Percentiles rank a stretch among this genome's conserved stretches.
phyloP scores from a whole-genome alignment of 768 basidiomycete species.

The Macrolepiota fuliginosa region DNA sequence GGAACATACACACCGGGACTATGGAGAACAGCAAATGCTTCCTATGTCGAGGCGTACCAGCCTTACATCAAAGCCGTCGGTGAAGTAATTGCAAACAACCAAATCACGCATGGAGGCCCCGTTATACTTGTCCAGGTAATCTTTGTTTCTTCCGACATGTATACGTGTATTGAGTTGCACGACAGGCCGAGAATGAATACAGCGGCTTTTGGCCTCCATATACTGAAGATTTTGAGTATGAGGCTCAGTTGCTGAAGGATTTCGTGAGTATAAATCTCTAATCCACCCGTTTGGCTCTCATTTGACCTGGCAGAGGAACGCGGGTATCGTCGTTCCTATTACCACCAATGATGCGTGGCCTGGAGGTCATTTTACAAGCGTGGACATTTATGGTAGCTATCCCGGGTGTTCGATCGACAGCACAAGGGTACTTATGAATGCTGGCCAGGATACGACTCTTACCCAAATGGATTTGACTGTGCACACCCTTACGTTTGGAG shows the following conservation, averaged over 20 bases:
- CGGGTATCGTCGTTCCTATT: constrained; percentile 45
- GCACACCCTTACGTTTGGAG: constrained; percentile 44
- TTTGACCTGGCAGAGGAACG: background rate
- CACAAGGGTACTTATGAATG: background rate
- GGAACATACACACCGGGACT: constrained; percentile 47
- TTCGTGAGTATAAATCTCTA: constrained; percentile 23
- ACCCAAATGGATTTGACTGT: constrained; percentile 57
- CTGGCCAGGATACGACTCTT: constrained; percentile 35
- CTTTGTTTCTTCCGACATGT: background rate
- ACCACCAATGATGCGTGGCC: constrained; percentile 47
- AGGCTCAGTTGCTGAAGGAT: constrained; percentile 28
- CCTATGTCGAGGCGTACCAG: constrained; percentile 46
- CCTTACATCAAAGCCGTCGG: constrained; percentile 49
- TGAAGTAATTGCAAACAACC: constrained; percentile 43
- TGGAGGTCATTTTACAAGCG: constrained; percentile 41
- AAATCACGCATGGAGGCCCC: constrained; percentile 60
- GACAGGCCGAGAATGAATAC: constrained; percentile 55
- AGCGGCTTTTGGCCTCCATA: constrained; percentile 36
- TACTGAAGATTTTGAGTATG: constrained; percentile 39
- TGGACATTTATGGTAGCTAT: constrained; percentile 42
- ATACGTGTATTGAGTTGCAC: background rate
- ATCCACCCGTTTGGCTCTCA: background rate
- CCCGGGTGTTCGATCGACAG: background rate
- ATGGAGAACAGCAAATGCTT: constrained; percentile 40
- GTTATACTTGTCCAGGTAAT: constrained; percentile 40